These are phyloP conservation scores for Penicillium soppii DNA, from an alignment of 495 filamentous ascomycete species.

Conservation along the genomic window DNA sequence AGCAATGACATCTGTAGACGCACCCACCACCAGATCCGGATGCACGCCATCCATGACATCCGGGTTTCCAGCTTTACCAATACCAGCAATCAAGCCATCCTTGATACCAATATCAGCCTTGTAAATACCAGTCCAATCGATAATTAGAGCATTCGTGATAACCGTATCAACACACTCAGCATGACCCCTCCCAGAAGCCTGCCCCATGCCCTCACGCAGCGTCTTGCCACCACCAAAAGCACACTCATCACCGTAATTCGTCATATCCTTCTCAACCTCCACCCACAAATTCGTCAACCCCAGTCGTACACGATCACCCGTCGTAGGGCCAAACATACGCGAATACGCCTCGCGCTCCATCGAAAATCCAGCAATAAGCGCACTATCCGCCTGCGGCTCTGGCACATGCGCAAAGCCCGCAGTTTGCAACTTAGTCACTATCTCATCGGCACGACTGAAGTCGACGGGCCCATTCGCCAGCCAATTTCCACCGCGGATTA, in stretches of 20 bases:
- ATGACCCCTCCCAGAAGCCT: conserved; percentile 74
- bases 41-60: conserved; percentile 93
- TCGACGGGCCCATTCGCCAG: conserved; percentile 75
- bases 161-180: conserved; percentile 77
- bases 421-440: conserved; percentile 61
- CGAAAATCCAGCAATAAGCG: conserved; percentile 56
- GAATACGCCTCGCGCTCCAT: conserved; percentile 79
- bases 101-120: conserved; percentile 98
- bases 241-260: conserved; percentile 89
- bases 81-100: conserved; percentile 80
- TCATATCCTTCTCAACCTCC: conserved; percentile 84
- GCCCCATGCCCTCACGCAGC: conserved; percentile 93
- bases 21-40: conserved; percentile 76
- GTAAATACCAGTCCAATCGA: conserved; percentile 92
- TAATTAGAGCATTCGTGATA: conserved; percentile 87
- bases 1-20: conserved; percentile 93
- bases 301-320: conserved; percentile 77
- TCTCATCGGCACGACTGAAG: conserved; percentile 55
- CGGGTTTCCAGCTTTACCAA: conserved; percentile 95
- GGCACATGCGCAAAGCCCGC: conserved; percentile 77
- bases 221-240: conserved; percentile 96
- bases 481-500: conserved; percentile 84
- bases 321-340: conserved; percentile 91
- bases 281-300: conserved; percentile 90
- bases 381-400: conserved; percentile 57